Evolutionary conservation across 495 filamentous ascomycete species (phyloP), one percentile per base, ranked within the genome.

Genomic region (Sporormia fimetaria): DNA sequence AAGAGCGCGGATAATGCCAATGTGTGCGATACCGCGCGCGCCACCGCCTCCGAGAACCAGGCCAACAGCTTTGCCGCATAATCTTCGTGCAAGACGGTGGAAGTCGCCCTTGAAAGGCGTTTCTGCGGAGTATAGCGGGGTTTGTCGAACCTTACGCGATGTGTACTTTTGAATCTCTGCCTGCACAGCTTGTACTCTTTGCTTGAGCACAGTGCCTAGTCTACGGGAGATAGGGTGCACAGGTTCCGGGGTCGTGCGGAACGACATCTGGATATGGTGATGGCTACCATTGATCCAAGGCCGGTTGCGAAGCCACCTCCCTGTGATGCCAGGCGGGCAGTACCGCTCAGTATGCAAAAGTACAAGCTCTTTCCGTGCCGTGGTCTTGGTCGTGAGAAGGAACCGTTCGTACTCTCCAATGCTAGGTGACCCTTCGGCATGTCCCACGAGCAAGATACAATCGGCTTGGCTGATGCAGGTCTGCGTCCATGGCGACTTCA

Each of bases 231-330:
- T 81, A 0, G 83, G 74, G 49, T 92, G 78, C 0, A 83, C 75
- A 12, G 85, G 78, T 47, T 88, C 78, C 4, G 78, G 63, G 20
- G 78, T 77, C n/a, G 78, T 71, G 24, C 79, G 77, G 61, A 87
- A 92, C 1, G 82, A 70, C 90, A 98, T 95, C 56, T 98, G 90
- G 17, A 98, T 81, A 53, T 98, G 90, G 56, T 94, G 88, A 59
- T 98, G 92, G 26, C 90, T 85, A n/a, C 90, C 90, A 52, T 95
- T 98, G 52, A 98, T 85, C 90, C 90, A 98, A 40, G 93, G 73
- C 0, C 90, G 79, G 56, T 94, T 94, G 52, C 84, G 79, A 15
- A 98, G 68, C 90, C 90, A 98, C 31, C 74, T 72, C 25, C 90
- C 68, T 0, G 88, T 94, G 17, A 92, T 54, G 0, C 90, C 90